A percentile compares a stretch with the other conserved stretches of the same genome.
phyloP scores from a whole-genome alignment of 495 filamentous ascomycete species.

The Xylaria venustula region DNA sequence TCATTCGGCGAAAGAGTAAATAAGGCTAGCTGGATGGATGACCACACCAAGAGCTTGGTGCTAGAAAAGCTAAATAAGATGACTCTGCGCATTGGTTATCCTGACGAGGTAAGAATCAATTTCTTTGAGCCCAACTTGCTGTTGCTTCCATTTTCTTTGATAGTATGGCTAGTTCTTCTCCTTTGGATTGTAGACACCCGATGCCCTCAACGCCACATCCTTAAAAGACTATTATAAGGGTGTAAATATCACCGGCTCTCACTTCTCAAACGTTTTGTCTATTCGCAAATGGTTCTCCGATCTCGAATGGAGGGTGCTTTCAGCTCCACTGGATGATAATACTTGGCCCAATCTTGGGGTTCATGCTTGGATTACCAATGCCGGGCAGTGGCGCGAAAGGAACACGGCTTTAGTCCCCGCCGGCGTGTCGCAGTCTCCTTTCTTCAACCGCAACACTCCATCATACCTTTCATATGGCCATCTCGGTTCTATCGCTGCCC shows the following conservation, averaged over 20 bases:
- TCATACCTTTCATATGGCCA: slow-evolving; percentile 64
- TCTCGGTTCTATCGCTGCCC: slow-evolving; percentile 61
- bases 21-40: slow-evolving; percentile 18
- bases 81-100: slow-evolving; percentile 13
- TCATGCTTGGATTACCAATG: slow-evolving; percentile 16
- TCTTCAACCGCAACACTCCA: slow-evolving; percentile 57
- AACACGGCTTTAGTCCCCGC: slow-evolving; percentile 64
- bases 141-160: neutral
- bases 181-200: slow-evolving; percentile 35
- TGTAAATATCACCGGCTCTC: slow-evolving; percentile 50
- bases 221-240: slow-evolving; percentile 54
- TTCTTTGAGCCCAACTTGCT: neutral
- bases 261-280: slow-evolving; percentile 53
- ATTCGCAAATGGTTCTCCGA: slow-evolving; percentile 11
- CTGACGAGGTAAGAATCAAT: slow-evolving; percentile 10
- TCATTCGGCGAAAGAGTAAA: slow-evolving; percentile 8
- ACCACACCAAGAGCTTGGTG: slow-evolving; percentile 15
- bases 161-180: neutral
- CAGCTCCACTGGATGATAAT: slow-evolving; percentile 29
- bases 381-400: slow-evolving; percentile 12
- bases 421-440: slow-evolving; percentile 63
- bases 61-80: slow-evolving; percentile 18
- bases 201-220: slow-evolving; percentile 54
- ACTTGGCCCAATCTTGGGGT: slow-evolving; percentile 39
- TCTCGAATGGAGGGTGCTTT: neutral